These are phyloP conservation scores for Pestalotiopsis sp. DNA, from an alignment of 2,329 filamentous ascomycete genomes.

Conservation along the genomic window DNA sequence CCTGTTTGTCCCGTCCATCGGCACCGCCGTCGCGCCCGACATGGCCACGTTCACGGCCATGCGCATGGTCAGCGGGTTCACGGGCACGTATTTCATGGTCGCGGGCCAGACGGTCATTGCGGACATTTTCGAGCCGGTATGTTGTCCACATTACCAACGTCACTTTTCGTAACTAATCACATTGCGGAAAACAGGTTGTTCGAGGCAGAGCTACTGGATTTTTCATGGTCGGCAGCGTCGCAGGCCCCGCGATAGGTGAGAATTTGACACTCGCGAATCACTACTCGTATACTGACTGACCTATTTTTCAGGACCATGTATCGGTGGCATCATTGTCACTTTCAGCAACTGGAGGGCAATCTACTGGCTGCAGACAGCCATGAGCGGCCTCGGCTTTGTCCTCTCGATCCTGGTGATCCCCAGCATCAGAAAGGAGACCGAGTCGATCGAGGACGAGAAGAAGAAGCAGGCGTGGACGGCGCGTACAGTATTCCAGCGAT, in stretches of 20 bases:
- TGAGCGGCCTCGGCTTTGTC: constrained; percentile 30
- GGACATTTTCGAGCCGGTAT: constrained; percentile 40
- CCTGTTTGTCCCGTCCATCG: constrained; percentile 33
- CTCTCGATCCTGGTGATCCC: constrained; percentile 31
- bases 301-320: constrained; percentile 26
- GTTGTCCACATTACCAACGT: neutral
- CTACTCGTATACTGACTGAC: neutral
- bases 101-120: constrained; percentile 40
- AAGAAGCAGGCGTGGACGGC: neutral
- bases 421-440: neutral
- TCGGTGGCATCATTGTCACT: constrained; percentile 34
- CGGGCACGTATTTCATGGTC: constrained; percentile 42
- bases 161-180: neutral
- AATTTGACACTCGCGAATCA: no score
- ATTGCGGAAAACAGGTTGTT: neutral
- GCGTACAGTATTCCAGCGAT: constrained; percentile 15
- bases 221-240: constrained; percentile 44
- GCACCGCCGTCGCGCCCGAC: constrained; percentile 33
- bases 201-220: constrained; percentile 38
- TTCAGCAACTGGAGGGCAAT: constrained; percentile 33
- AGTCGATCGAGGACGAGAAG: neutral
- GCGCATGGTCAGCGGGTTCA: constrained; percentile 36
- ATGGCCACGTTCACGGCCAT: constrained; percentile 38
- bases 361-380: constrained; percentile 35
- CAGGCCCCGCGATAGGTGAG: constrained; percentile 44